phyloP scores from a whole-genome alignment of 2,329 filamentous ascomycete species.

The Xylariaceae sp. region DNA sequence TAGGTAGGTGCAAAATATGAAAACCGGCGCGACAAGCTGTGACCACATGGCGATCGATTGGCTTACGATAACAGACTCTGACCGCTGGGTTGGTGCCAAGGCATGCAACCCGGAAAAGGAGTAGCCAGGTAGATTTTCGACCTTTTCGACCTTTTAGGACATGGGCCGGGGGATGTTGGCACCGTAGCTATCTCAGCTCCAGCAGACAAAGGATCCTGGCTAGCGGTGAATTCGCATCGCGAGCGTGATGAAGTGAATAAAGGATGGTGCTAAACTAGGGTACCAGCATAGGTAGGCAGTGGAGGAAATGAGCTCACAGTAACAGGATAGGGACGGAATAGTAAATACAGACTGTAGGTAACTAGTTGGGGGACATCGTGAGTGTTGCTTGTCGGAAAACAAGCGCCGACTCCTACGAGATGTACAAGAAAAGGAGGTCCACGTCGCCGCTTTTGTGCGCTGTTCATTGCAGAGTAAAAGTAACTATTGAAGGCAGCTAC shows the following conservation, averaged over 20 bases:
- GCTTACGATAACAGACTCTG: constrained; percentile 26
- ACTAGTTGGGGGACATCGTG: no score
- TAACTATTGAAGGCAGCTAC: no score
- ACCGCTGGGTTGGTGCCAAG: constrained; percentile 28
- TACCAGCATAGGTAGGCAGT: no score
- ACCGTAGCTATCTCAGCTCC: constrained; percentile 1
- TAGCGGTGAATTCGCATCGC: neutral
- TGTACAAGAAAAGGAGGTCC: no score
- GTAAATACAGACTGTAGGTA: no score
- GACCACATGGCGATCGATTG: constrained; percentile 31
- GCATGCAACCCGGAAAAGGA: constrained; percentile 32
- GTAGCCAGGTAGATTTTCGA: neutral
- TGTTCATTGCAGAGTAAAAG: no score
- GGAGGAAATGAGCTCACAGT: no score
- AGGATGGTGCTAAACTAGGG: constrained; percentile 14
- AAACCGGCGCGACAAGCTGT: constrained; percentile 24
- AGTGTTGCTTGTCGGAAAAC: no score
- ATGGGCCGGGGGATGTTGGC: constrained; percentile 7
- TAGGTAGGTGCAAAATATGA: constrained; percentile 31
- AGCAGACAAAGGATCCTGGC: constrained; percentile 3
- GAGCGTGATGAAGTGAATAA: constrained; percentile 7
- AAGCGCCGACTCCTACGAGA: no score
- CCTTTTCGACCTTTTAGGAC: constrained; percentile 3
- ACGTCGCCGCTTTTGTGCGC: no score
- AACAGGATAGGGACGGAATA: no score